Evolutionary conservation across 176 grass and related monocot species (phyloP).

Genomic region (Ensete glaucum): DNA sequence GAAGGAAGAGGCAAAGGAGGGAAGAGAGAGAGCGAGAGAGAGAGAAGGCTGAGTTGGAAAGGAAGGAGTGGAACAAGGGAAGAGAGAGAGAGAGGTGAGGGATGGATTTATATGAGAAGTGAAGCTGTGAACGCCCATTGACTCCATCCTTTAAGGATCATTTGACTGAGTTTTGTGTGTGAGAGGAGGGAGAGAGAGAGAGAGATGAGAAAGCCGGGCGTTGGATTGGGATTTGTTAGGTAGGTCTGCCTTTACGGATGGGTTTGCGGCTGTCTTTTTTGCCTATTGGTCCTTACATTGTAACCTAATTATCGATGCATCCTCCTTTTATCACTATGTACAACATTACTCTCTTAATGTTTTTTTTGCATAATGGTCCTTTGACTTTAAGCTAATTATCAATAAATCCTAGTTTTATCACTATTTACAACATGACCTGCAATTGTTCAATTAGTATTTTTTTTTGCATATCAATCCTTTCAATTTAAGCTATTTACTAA

Average conservation of each 20-base stretch:
- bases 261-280: neutral
- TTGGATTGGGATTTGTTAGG: constrained; percentile 17
- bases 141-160: neutral
- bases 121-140: neutral
- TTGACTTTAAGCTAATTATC: too few species aligned
- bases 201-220: neutral
- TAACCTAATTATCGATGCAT: too few species aligned
- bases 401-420: too few species aligned
- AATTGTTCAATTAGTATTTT: too few species aligned
- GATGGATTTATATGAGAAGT: neutral
- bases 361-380: too few species aligned
- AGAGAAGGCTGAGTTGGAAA: constrained; percentile 5
- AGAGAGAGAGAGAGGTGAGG: neutral
- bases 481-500: too few species aligned
- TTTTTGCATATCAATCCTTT: too few species aligned
- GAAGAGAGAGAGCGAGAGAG: neutral
- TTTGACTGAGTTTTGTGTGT: constrained; percentile 12
- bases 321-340: too few species aligned
- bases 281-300: neutral
- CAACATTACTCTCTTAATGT: too few species aligned
- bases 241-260: constrained; percentile 10
- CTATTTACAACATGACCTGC: too few species aligned
- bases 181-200: neutral
- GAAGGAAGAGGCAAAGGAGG: neutral
- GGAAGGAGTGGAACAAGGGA: neutral